Evolutionary conservation across 139 green algal genomes (phyloP).

Genomic region (Coccomyxa sp.): DNA sequence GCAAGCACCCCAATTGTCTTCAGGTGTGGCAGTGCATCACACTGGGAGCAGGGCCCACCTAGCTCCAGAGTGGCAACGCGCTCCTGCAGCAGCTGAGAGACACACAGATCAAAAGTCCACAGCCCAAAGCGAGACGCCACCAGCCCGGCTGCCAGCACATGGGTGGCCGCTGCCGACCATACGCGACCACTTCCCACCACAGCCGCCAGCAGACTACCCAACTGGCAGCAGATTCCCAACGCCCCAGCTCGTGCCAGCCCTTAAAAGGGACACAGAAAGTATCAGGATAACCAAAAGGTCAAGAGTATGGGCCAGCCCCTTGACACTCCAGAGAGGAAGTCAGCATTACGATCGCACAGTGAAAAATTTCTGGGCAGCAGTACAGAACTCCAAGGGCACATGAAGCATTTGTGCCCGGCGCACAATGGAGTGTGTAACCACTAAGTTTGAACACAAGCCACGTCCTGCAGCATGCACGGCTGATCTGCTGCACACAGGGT

Average conservation of each 20-base stretch:
- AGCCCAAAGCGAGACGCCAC: slow-evolving; percentile 57
- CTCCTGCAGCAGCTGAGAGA: slow-evolving; percentile 81
- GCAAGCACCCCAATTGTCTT: too few relatives aligned
- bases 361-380: too few relatives aligned
- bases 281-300: background rate
- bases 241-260: slow-evolving; percentile 30
- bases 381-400: too few relatives aligned
- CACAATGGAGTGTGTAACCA: too few relatives aligned
- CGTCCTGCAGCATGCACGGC: too few relatives aligned
- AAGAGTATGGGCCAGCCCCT: too few relatives aligned
- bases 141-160: background rate
- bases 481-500: too few relatives aligned
- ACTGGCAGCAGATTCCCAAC: slow-evolving; percentile 47
- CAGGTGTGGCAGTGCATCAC: too few relatives aligned
- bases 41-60: slow-evolving; percentile 27
- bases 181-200: background rate
- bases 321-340: too few relatives aligned
- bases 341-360: too few relatives aligned
- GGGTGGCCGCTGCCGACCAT: background rate
- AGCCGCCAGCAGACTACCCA: slow-evolving; percentile 28
- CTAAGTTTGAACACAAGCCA: too few relatives aligned
- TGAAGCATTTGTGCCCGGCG: too few relatives aligned
- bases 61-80: slow-evolving; percentile 29
- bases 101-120: slow-evolving; percentile 78
- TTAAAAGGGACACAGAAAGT: background rate